Base-by-base conservation (phyloP, 2,329 filamentous ascomycete genomes). In the Ceratocystis destructans region DNA sequence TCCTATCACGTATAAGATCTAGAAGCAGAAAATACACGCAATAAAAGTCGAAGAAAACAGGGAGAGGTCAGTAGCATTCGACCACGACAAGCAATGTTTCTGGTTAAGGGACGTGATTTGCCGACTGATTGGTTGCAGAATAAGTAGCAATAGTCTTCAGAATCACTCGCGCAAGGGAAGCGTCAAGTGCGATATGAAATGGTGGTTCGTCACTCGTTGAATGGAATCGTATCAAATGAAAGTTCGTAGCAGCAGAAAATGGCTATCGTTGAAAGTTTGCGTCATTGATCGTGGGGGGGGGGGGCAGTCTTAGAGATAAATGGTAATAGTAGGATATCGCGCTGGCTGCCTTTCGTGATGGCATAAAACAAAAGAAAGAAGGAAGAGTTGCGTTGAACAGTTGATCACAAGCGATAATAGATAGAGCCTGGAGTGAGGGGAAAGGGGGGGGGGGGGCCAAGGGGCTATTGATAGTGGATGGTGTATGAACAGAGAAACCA, bases 301-400 rank as follows among this genome's bases (percentile, higher is more conserved):
- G 22, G 22, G 22, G 22, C 4, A 59, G 31, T 12, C 15, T 37
- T 5, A 15, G 22, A 31, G 55, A 59, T 59, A 59, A 59, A 31
- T 59, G 55, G 55, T 59, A n/a, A 59, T 59, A 8, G 55, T 59
- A 59, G 55, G 28, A 10, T 59, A 12, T 59, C 28, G 55, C 15
- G 25, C 17, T 20, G 31, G 15, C 28, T 7, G 28, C 15, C 55
- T 59, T 53, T 59, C 31, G 55, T 53, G 55, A 37, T 37, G 28
- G n/a, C 25, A 37, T 37, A 59, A 37, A 59, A 59, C 28, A 17
- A 37, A 59, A 59, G 28, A 37, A 37, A 59, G 31, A 37, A 33
- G 53, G 8, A 37, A 37, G 2, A 37, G 55, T 1, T 31, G 20
- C 2, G 31, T 53, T 25, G n/a, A 20, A 53, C 22, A 53, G n/a